These are phyloP conservation scores for Cladophialophora immunda DNA, from an alignment of 2,329 filamentous ascomycete species.

Conservation along the genomic window DNA sequence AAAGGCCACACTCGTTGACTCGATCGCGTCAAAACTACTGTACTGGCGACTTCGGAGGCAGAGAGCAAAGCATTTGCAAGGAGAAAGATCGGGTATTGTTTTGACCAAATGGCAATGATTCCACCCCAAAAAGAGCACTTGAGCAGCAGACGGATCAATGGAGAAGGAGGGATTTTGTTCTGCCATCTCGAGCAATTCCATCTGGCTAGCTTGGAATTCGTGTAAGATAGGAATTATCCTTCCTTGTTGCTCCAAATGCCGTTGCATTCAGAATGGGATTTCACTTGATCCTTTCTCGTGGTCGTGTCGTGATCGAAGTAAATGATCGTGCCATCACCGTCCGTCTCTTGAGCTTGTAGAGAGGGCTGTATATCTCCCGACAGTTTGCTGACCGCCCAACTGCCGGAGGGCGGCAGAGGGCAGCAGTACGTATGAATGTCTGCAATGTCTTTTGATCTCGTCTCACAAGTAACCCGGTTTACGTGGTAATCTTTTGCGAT, in stretches of 20 bases:
- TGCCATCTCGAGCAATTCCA: slow-evolving; percentile 32
- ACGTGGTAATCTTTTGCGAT: background rate
- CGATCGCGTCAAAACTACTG: slow-evolving; percentile 22
- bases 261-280: slow-evolving; percentile 36
- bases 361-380: background rate
- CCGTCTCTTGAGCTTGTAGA: slow-evolving; percentile 1
- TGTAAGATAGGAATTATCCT: slow-evolving; percentile 35
- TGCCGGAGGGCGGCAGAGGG: slow-evolving; percentile 7
- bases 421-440: background rate
- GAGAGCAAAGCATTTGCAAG: slow-evolving; percentile 28
- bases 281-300: slow-evolving; percentile 28
- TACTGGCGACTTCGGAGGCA: slow-evolving; percentile 30
- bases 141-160: slow-evolving; percentile 26
- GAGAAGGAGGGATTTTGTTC: slow-evolving; percentile 37
- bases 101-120: slow-evolving; percentile 19
- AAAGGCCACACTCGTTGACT: slow-evolving; percentile 33
- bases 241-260: slow-evolving; percentile 22
- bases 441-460: background rate
- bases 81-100: slow-evolving; percentile 29
- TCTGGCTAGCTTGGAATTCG: slow-evolving; percentile 36
- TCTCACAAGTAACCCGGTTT: background rate
- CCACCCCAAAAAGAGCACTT: slow-evolving; percentile 31
- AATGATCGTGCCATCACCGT: background rate
- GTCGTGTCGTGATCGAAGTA: background rate
- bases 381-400: slow-evolving; percentile 20